Evolutionary conservation across 257 asterid species (phyloP), one percentile per base, ranked within the genome.

Genomic region (Henckelia pumila): DNA sequence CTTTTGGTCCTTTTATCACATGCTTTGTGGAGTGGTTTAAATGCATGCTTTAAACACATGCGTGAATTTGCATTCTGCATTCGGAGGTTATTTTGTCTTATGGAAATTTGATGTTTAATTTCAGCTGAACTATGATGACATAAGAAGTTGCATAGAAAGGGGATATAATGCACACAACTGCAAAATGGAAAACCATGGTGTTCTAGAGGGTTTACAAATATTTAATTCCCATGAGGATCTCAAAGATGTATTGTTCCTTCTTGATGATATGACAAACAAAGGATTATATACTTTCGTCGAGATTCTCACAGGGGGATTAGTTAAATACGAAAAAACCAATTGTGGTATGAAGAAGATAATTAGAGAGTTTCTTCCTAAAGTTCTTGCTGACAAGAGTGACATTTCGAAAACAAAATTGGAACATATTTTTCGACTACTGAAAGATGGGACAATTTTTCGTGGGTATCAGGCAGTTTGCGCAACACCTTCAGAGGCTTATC

Each of bases 241-340:
- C 72, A 76, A 66, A 75, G 76, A 81, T 71, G 23, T 81, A 56
- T 73, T 59, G 35, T 69, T 60, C 68, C 73, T 84, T 73, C 78
- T 89, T 56, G 88, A 89, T 75, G 59, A 64, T 40, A 82, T 92
- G 98, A 85, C 87, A 74, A 81, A 78, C 69, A 80, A 75, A 69
- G 91, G 92, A 71, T 70, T 92, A 68, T 79, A 56, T 73, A 71
- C 81, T 74, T 57, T 88, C 66, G 74, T 70, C 16, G 75, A 71
- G 78, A 68, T 80, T 61, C 85, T 92, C 67, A 80, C 83, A 0
- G 89, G 77, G 23, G 86, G 89, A 56, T 37, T 33, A 16, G 33
- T 61, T 76, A 70, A 66, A 56, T 81, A 78, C 68, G 89, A 76
- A 79, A 85, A 88, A 80, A 80, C 91, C 23, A 78, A 70, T 64